Conservation (phyloP, 192 early-diverging fungal species). For the Mortierella claussenii region DNA sequence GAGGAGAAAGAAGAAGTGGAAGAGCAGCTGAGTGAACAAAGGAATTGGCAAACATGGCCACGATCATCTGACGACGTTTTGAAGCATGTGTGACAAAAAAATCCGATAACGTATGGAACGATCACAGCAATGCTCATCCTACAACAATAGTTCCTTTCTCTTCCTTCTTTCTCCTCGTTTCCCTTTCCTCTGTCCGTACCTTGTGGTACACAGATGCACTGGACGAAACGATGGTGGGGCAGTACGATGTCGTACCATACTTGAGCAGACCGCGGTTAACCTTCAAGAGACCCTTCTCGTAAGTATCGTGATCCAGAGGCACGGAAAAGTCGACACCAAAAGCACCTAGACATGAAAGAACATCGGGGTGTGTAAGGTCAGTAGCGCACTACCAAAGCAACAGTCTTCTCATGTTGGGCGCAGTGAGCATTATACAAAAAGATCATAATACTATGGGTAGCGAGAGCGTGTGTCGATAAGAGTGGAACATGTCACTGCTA, state of each 20-base stretch:
- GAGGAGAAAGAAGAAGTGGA: background rate
- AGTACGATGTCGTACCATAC: constrained; percentile 83
- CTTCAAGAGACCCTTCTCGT: constrained; percentile 68
- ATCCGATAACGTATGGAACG: too few relatives aligned
- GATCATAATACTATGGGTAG: background rate
- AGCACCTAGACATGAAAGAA: constrained; percentile 51
- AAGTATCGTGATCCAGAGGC: constrained; percentile 65
- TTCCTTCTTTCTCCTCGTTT: too few relatives aligned
- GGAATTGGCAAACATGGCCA: too few relatives aligned
- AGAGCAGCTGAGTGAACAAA: background rate
- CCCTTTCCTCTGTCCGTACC: constrained; percentile 52
- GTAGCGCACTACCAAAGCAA: too few relatives aligned
- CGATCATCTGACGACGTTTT: too few relatives aligned
- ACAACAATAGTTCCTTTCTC: too few relatives aligned
- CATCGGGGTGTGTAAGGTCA: background rate
- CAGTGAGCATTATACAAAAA: too few relatives aligned
- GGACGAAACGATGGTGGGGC: constrained; percentile 84
- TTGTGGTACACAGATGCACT: constrained; percentile 74
- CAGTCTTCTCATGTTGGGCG: too few relatives aligned
- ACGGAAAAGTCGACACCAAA: constrained; percentile 83
- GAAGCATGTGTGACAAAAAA: too few relatives aligned
- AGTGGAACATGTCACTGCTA: background rate
- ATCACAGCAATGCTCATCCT: too few relatives aligned
- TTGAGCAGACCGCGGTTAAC: constrained; percentile 81
- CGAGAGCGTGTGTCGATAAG: background rate